A percentile compares a stretch with the other conserved stretches of the same genome.
These are phyloP conservation scores for Forsythia viridissima DNA, from an alignment of 257 asterid species.

Conservation along the genomic window DNA sequence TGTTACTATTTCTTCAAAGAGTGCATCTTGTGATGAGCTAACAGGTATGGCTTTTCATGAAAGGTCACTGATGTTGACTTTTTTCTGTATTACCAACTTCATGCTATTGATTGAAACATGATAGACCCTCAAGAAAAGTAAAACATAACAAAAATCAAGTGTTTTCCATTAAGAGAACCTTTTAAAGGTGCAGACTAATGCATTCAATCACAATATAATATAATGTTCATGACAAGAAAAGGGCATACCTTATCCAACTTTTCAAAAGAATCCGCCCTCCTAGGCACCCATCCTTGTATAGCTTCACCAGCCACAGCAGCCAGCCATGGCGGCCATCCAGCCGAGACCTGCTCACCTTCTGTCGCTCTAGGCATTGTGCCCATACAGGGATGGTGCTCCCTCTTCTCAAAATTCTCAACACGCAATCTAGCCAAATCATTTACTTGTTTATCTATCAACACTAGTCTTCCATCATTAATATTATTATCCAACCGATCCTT, in stretches of 20 bases:
- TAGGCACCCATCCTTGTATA: slow-evolving; percentile 89
- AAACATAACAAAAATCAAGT: too few species aligned
- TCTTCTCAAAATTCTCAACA: slow-evolving; percentile 61
- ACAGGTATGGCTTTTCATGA: too few species aligned
- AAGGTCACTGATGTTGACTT: too few species aligned
- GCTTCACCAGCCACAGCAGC: slow-evolving; percentile 97
- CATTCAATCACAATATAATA: too few species aligned
- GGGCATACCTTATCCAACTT: slow-evolving; percentile 79
- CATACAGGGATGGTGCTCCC: slow-evolving; percentile 53
- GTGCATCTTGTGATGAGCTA: too few species aligned
- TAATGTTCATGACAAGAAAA: background rate
- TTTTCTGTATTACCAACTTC: too few species aligned
- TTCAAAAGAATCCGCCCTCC: slow-evolving; percentile 87
- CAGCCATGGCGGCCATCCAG: slow-evolving; percentile 98
- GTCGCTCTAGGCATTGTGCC: slow-evolving; percentile 57
- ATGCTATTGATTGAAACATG: too few species aligned
- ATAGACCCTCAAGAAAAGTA: too few species aligned
- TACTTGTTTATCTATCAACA: slow-evolving; percentile 60
- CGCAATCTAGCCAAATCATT: slow-evolving; percentile 59
- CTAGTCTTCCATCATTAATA: slow-evolving; percentile 54
- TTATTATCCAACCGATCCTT: slow-evolving; percentile 58
- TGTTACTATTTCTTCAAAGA: too few species aligned
- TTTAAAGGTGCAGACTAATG: too few species aligned
- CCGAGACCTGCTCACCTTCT: slow-evolving; percentile 85
- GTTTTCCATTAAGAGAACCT: too few species aligned